Evolutionary conservation across 2,329 filamentous ascomycete genomes (phyloP), one percentile per base, ranked within the genome.

Genomic region (Aspergillus clavatus): DNA sequence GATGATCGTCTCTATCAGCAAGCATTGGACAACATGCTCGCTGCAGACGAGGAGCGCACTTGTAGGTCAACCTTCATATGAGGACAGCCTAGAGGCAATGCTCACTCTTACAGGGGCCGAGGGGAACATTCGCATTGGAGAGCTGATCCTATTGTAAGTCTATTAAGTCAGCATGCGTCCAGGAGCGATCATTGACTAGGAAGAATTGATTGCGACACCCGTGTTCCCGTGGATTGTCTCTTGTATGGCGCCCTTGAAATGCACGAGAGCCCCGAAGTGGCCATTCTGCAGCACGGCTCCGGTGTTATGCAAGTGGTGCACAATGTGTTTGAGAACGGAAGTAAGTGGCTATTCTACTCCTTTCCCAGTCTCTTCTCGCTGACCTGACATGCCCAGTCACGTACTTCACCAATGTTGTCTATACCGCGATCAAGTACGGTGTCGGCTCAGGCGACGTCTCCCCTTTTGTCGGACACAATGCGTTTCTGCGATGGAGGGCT

Each of bases 71-170:
- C 14, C n/a, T n/a, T n/a, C 16, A 6, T 10, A 21, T n/a, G 10
- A 7, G 6, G 8, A 23, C 14, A 26, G 14, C 8, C 36, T 44
- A 11, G 12, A 40, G 47, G 27, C 44, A 11, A 65, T 81, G 21
- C 68, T 72, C 44, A 28, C 6, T n/a, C 5, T 29, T 5, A n/a
- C 77, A 80, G 54, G 73, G 77, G 87, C 87, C 14, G 87, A 89
- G 61, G 89, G 88, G 50, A 89, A 93, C 66, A 84, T 95, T 55
- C 86, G 88, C 41, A 74, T 94, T 18, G 89, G 89, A 45, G 88
- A 94, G 68, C 90, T 81, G 55, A 84, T 86, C 44, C 69, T 87
- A 12, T 72, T 87, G 50, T 52, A 45, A 31, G 47, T 51, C 10
- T 10, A 18, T n/a, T n/a, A n/a, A n/a, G n/a, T n/a, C 2, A n/a